Evolutionary conservation across 352 stramenopile species (phyloP), one percentile per base, ranked within the genome.

Genomic region (Halophytophthora batemanensis): DNA sequence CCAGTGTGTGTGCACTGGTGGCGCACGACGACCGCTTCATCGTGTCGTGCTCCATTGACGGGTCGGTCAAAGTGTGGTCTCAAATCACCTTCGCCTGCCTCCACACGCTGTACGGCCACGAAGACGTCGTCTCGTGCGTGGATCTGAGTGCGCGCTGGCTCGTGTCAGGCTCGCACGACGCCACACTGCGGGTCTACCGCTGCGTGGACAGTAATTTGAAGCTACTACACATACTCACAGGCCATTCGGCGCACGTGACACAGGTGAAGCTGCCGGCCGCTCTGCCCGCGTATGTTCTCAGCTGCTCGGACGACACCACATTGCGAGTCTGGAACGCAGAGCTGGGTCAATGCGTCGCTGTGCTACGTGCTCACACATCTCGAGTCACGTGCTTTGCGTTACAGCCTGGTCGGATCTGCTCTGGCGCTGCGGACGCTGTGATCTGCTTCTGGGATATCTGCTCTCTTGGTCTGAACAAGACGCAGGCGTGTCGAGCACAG

Each of bases 11-110:
- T 21, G 65, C 71, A 0, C 57, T 91, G 2, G 48, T 77, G 11
- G 59, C 72, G 1, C 54, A 71, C 23, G 77, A 87, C 19, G 69
- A 86, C n/a, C 60, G 59, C 14, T 86, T 78, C 50, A 54, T 91
- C 33, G 70, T 87, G 7, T 86, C 80, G 11, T 71, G 63, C 40
- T 87, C 80, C 6, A 72, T 86, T 18, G 80, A 91, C 37, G 71
- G 69, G 1, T 85, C 74, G 0, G 74, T 89, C 45, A 87, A 87
- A 61, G 49, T 91, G 19, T 91, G 80, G 80, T 87, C 80, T 7
- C 71, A 70, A 3, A 42, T 37, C 5, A 73, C 75, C 1, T 71
- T 77, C 42, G 43, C 64, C 15, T 86, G 75, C 35, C 63, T 89
- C 35, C 69, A 84, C 25, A 86, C 79, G 6, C 71, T 91, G 29